Conservation (phyloP, 208 protist genomes). For the Vickermania ingenoplastis region DNA sequence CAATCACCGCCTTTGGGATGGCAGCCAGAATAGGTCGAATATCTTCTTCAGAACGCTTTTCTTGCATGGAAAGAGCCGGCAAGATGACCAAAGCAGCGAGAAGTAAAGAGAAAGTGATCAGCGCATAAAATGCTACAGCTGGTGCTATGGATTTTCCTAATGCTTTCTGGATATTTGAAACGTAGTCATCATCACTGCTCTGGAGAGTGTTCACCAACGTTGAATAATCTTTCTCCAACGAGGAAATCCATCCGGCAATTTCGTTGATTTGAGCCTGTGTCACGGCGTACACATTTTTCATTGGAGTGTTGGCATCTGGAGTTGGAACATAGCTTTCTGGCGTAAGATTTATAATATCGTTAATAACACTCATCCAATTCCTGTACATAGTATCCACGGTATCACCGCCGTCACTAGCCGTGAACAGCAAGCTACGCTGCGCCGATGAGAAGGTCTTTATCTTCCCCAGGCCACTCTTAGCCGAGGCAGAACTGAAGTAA, state of each 20-base stretch:
- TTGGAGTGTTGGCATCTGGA: neutral
- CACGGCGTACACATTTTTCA: neutral
- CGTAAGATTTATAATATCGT: neutral
- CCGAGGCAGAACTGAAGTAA: slow-evolving; percentile 3
- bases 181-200: slow-evolving; percentile 4
- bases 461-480: neutral
- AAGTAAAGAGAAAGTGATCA: neutral
- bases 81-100: slow-evolving; percentile 3
- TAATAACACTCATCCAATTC: slow-evolving; percentile 1
- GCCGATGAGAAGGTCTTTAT: slow-evolving; percentile 3
- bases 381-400: slow-evolving; percentile 1
- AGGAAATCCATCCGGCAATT: neutral
- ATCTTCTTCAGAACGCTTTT: slow-evolving; percentile 11
- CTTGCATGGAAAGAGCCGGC: neutral
- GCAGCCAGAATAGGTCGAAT: slow-evolving; percentile 14
- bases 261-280: neutral
- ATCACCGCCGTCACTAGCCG: neutral
- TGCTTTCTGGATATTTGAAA: neutral
- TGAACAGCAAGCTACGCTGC: slow-evolving; percentile 6
- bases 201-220: neutral
- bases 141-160: slow-evolving; percentile 1
- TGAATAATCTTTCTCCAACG: neutral
- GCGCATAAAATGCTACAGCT: slow-evolving; percentile 5
- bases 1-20: slow-evolving; percentile 7
- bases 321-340: neutral